Conservation (phyloP, 2,329 filamentous ascomycete species). For the Hortaea sp. region DNA sequence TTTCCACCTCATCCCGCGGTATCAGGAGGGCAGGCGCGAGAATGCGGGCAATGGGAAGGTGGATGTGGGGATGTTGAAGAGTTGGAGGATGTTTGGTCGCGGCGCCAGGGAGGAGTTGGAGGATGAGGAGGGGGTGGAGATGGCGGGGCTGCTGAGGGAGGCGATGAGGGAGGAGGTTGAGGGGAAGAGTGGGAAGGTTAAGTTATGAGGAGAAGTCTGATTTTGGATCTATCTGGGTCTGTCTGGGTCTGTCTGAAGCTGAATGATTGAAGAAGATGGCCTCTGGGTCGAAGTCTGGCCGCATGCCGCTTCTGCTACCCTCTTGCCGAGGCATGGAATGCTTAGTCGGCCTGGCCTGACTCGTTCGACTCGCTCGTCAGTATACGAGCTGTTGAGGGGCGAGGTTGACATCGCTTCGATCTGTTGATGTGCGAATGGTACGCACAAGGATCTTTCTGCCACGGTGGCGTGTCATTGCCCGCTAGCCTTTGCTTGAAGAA, state of each 20-base stretch:
- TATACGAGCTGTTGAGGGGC: neutral
- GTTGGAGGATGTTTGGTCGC: conserved; percentile 75
- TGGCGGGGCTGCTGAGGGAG: conserved; percentile 44
- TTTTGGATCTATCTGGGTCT: neutral
- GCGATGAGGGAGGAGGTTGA: conserved; percentile 20
- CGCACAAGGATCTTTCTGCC: neutral
- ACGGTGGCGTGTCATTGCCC: neutral
- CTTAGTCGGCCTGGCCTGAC: neutral
- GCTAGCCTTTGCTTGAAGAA: neutral
- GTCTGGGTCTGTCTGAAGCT: neutral
- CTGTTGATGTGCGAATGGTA: neutral
- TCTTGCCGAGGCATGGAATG: neutral
- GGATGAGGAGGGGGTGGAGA: conserved; percentile 56
- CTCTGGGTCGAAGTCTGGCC: neutral
- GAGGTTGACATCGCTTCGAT: neutral
- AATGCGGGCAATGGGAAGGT: conserved; percentile 38
- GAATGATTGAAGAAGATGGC: neutral
- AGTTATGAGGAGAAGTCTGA: conserved; percentile 1
- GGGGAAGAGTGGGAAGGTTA: neutral
- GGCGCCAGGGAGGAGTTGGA: conserved; percentile 65
- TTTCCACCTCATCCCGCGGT: conserved; percentile 86
- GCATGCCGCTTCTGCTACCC: neutral
- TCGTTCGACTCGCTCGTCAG: too few species aligned
- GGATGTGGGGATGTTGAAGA: conserved; percentile 36
- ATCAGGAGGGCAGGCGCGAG: conserved; percentile 42